Evolutionary conservation across 2,329 filamentous ascomycete genomes (phyloP), one percentile per base, ranked within the genome.

Genomic region (Alternaria sp.): DNA sequence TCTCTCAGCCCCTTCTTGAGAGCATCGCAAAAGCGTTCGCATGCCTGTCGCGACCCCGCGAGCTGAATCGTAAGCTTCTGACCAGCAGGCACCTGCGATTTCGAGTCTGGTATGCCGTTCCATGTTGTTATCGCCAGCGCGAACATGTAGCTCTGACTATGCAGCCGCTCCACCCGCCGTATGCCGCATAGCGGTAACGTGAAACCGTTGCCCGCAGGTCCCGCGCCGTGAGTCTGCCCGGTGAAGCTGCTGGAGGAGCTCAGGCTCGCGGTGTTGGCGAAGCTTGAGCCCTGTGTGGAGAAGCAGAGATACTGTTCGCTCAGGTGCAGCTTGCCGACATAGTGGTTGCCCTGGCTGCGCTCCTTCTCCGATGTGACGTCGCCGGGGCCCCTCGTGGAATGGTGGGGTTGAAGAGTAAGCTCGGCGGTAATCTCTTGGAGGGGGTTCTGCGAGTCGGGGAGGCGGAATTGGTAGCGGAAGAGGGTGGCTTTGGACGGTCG

Each of bases 251-350:
- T 93, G 19, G 93, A 94, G 0, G 91, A 90, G 66, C 89, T 90
- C 19, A 91, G 89, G 79, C 90, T 97, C 15, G 95, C 91, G 1
- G 91, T 90, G 67, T 89, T 90, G 45, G 92, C 81, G 81, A 97
- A 97, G 82, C 93, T 96, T 10, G 93, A 92, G 15, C 93, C 90
- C 56, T 96, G 93, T 8, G 96, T 97, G 0, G 94, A 97, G 84
- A 99, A 99, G 85, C 94, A 98, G 72, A 99, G 89, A 81, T 92
- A 99, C 72, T 92, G 88, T 82, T 99, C 95, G 79, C 93, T 97
- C 67, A 99, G 84, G 79, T 99, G 95, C 56, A 99, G 87, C 80
- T 94, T 94, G 54, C 96, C 96, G 23, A 90, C 90, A 83, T 99
- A 98, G 77, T 94, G 92, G 81, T 91, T 97, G 70, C 93, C 93